Evolutionary conservation across 306 rosid species (phyloP).

Genomic region (Medicago lupulina): DNA sequence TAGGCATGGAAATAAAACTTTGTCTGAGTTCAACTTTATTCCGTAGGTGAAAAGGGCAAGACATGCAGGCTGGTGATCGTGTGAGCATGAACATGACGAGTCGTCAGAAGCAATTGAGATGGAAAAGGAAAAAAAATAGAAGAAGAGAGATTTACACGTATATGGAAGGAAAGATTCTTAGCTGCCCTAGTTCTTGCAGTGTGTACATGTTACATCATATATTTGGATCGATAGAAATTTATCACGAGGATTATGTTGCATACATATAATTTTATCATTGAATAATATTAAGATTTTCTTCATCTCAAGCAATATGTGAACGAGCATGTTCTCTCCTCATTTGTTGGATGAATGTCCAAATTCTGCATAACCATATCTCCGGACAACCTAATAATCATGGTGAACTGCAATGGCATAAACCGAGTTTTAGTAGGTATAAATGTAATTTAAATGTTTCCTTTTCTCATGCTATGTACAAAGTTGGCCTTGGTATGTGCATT

Average conservation of each 20-base stretch:
- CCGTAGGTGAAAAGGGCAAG: conserved; percentile 75
- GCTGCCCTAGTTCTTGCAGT: neutral
- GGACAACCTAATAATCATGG: no score
- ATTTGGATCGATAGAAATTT: no score
- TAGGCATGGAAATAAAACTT: conserved; percentile 37
- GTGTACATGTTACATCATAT: neutral
- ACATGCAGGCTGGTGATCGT: conserved; percentile 74
- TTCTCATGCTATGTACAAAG: no score
- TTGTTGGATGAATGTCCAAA: no score
- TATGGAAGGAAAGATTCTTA: neutral
- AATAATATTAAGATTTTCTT: neutral
- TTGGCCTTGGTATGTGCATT: no score
- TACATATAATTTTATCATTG: no score
- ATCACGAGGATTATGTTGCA: neutral
- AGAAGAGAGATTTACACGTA: conserved; percentile 2
- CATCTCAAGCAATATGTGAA: no score
- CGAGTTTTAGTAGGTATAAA: no score
- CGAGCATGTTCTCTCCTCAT: no score
- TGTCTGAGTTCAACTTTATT: conserved; percentile 50
- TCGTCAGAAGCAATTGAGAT: conserved; percentile 54
- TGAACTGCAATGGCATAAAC: no score
- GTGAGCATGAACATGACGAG: conserved; percentile 58
- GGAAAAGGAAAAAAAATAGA: neutral
- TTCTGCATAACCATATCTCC: no score
- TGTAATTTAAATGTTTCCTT: no score